Evolutionary conservation across 2,329 filamentous ascomycete species (phyloP).

Genomic region (Exophiala oligosperma): DNA sequence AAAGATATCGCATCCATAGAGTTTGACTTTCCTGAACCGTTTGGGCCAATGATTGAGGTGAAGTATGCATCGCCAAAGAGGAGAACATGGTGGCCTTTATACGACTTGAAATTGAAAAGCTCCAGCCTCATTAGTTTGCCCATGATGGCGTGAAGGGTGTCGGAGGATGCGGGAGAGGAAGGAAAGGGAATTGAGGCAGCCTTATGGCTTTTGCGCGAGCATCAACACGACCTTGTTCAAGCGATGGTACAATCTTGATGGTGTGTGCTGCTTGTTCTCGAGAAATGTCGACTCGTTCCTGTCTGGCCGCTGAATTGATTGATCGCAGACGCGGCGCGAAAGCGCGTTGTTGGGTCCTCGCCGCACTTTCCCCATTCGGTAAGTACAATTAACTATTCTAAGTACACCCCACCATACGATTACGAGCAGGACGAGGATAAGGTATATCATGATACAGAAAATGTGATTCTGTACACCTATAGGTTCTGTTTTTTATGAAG

Average conservation of each 20-base stretch:
- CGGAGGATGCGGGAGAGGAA: background rate
- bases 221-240: background rate
- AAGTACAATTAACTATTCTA: too few relatives aligned
- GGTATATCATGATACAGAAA: too few relatives aligned
- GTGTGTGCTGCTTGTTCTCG: background rate
- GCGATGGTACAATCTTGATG: background rate
- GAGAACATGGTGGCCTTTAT: constrained; percentile 92
- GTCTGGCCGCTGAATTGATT: background rate
- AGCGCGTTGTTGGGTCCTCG: background rate
- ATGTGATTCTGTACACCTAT: too few relatives aligned
- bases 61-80: constrained; percentile 98
- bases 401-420: too few relatives aligned
- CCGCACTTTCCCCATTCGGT: too few relatives aligned
- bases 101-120: constrained; percentile 99
- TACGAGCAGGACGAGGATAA: too few relatives aligned
- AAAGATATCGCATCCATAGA: constrained; percentile 99
- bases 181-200: background rate
- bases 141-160: constrained; percentile 59
- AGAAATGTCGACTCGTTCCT: too few relatives aligned
- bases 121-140: constrained; percentile 94
- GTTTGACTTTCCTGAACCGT: constrained; percentile 99
- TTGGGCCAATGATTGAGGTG: constrained; percentile 97
- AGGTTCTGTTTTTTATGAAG: too few relatives aligned
- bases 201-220: background rate
- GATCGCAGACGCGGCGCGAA: background rate